Base-by-base conservation (phyloP, 306 rosid species). In the Chamaecrista fasciculata region DNA sequence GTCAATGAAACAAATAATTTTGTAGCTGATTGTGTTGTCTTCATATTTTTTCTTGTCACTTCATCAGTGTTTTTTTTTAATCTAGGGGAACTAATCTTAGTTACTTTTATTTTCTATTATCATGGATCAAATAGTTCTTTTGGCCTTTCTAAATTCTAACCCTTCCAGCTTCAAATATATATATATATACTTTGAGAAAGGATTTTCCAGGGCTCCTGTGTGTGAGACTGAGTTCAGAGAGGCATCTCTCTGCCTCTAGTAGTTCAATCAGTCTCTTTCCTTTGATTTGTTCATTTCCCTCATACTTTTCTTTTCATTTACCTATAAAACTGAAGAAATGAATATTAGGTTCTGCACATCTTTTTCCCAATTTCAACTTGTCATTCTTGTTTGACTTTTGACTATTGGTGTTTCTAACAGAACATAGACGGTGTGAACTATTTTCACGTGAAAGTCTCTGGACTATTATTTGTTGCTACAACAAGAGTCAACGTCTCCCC, bases 391-490 rank as follows among this genome's bases (percentile, higher is more conserved):
- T 49, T 66, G 8, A 37, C 3, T 3, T 6, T 40, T 60, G 29
- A 20, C 66, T 19, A 15, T 47, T 36, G 6, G 12, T 6, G 12
- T 61, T 77, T 24, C 28, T 20, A 16, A 62, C 72, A 92, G 99
- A 88, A 86, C 76, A 85, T 78, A 73, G 99, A 90, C 78, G 98
- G 97, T 57, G 96, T 94, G 62, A 88, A 90, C 74, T 94, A 88
- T 76, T 94, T 94, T 78, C 97, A 94, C 20, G 91, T 94, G 66
- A 90, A 90, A 79, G 98, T 88, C 70, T 94, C 93, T 44, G 96
- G 98, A 37, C 80, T 90, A 75, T 73, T 90, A 2, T 91, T 91
- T 81, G 97, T 82, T 64, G 99, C 97, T 7, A 91, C 95, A 20
- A 86, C 92, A 49, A 88, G 95, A 69, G 79, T 74, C 57, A 91